These are phyloP conservation scores for Populus hybrid DNA, from an alignment of 441 rosid genomes.

Conservation along the genomic window DNA sequence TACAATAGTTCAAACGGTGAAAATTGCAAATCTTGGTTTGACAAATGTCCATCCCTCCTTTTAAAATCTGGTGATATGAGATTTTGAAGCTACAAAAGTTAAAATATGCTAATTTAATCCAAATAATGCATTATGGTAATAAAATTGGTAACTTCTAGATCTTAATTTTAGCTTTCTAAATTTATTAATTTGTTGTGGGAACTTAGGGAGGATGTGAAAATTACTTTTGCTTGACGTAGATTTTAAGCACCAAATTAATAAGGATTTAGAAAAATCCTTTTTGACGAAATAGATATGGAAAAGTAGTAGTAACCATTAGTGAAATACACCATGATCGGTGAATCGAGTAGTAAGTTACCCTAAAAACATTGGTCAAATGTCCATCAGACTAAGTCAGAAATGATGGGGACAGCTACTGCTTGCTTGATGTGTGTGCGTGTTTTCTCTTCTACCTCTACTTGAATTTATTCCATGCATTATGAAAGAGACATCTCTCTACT, in stretches of 20 bases:
- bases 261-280: neutral
- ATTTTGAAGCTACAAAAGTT: neutral
- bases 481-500: conserved; percentile 18
- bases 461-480: neutral
- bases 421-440: neutral
- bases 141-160: neutral
- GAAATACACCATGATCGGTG: neutral
- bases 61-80: neutral
- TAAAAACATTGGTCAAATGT: neutral
- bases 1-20: neutral
- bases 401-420: neutral
- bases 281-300: neutral
- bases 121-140: neutral
- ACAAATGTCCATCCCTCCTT: neutral
- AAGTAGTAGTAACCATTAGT: neutral
- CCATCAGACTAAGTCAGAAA: neutral
- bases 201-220: neutral
- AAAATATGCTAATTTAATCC: neutral
- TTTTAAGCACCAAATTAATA: neutral
- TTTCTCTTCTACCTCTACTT: neutral
- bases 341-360: neutral
- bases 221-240: neutral
- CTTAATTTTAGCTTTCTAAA: neutral
- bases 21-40: neutral
- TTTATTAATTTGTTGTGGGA: neutral